Percentiles rank a stretch among this genome's conserved stretches.
phyloP scores from a whole-genome alignment of 192 early-diverging fungal genomes.

The Coemansia sp. region DNA sequence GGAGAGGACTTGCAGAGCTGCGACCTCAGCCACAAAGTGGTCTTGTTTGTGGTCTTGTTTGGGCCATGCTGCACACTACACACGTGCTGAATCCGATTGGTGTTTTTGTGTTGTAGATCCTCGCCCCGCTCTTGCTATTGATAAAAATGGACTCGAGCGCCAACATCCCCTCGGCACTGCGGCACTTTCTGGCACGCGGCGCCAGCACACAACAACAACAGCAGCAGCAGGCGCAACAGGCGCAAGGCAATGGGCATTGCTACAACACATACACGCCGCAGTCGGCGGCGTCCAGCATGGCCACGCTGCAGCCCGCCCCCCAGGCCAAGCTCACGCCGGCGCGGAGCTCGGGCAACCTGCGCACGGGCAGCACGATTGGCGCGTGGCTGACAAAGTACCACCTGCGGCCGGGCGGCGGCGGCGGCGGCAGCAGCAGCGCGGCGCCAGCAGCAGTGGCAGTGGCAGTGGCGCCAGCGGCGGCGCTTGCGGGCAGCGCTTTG shows the following conservation, averaged over 20 bases:
- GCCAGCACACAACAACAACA: slow-evolving; percentile 12
- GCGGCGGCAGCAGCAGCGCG: neutral
- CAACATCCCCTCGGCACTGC: slow-evolving; percentile 40
- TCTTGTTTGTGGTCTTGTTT: too few species aligned
- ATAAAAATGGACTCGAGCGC: slow-evolving; percentile 35
- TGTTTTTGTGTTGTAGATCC: neutral
- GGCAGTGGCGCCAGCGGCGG: neutral
- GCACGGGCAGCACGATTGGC: slow-evolving; percentile 44
- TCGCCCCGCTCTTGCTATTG: too few species aligned
- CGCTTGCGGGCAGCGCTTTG: slow-evolving; percentile 7
- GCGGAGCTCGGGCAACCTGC: slow-evolving; percentile 45
- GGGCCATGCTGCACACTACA: too few species aligned
- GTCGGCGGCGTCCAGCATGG: slow-evolving; percentile 39
- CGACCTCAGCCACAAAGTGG: too few species aligned
- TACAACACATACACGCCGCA: slow-evolving; percentile 25
- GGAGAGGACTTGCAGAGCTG: too few species aligned
- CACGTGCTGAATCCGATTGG: too few species aligned
- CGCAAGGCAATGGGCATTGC: slow-evolving; percentile 10
- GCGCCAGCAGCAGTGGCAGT: neutral
- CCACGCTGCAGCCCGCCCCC: slow-evolving; percentile 29
- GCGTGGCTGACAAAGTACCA: slow-evolving; percentile 53
- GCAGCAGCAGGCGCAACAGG: slow-evolving; percentile 10
- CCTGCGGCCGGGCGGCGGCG: slow-evolving; percentile 19
- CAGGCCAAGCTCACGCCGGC: slow-evolving; percentile 26
- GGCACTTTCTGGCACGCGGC: slow-evolving; percentile 43